These are phyloP conservation scores for Xylariaceae sp. DNA, from an alignment of 2,329 filamentous ascomycete species.

Conservation along the genomic window DNA sequence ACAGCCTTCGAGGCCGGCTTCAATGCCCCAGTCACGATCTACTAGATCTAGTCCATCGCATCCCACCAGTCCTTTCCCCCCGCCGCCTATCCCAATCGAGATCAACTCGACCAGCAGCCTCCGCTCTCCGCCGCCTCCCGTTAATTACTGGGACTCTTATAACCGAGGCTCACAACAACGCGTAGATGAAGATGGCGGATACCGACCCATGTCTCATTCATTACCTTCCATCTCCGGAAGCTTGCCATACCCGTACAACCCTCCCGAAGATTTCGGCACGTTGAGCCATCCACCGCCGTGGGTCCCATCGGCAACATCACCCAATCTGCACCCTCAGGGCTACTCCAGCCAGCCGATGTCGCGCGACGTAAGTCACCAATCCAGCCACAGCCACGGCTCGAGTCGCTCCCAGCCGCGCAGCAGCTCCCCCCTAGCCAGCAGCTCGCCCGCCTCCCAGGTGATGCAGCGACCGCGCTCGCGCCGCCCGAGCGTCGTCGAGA, in stretches of 20 bases:
- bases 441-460: conserved; percentile 29
- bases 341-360: conserved; percentile 56
- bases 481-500: conserved; percentile 46
- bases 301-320: conserved; percentile 16
- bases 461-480: conserved; percentile 35
- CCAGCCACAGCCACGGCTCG: conserved; percentile 36
- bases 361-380: conserved; percentile 47
- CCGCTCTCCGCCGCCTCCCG: conserved; percentile 17
- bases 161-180: conserved; percentile 15
- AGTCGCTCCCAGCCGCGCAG: conserved; percentile 10
- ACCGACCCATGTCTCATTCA: conserved; percentile 23
- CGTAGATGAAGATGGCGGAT: conserved; percentile 23
- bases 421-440: conserved; percentile 9
- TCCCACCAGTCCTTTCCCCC: conserved; percentile 30
- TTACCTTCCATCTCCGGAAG: conserved; percentile 24
- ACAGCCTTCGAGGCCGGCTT: conserved; percentile 26
- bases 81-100: conserved; percentile 36
- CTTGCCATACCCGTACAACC: conserved; percentile 28
- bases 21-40: conserved; percentile 15
- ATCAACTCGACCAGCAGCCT: conserved; percentile 34
- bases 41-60: conserved; percentile 34
- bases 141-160: background rate
- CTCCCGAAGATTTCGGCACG: conserved; percentile 19
- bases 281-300: conserved; percentile 31
- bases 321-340: conserved; percentile 37